Evolutionary conservation across 352 stramenopile species (phyloP).

Genomic region (Pythium insidiosum): DNA sequence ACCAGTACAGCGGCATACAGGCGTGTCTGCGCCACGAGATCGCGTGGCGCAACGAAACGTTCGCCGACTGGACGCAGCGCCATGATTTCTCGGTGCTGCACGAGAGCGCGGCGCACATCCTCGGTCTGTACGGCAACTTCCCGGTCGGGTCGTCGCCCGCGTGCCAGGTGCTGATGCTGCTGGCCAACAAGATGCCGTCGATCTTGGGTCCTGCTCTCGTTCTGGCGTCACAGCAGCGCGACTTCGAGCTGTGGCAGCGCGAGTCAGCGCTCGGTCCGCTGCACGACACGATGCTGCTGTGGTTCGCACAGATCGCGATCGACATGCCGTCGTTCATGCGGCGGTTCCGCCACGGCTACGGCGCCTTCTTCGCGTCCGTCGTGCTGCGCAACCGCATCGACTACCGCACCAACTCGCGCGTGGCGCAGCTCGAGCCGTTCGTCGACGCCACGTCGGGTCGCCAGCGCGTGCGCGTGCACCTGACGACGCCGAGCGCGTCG

Average conservation of each 20-base stretch:
- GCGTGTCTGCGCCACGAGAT: neutral
- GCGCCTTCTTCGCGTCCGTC: neutral
- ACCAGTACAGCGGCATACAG: conserved; percentile 3
- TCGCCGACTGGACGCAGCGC: neutral
- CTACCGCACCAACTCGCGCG: conserved; percentile 5
- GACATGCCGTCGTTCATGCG: conserved; percentile 1
- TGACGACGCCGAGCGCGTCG: neutral
- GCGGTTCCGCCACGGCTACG: conserved; percentile 4
- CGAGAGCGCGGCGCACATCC: neutral
- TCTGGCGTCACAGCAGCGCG: neutral
- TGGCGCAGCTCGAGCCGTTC: neutral
- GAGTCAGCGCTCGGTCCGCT: neutral
- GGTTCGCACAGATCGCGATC: neutral
- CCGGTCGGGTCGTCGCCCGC: neutral
- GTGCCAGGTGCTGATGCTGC: conserved; percentile 7
- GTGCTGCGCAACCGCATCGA: conserved; percentile 1
- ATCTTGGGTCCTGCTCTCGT: neutral
- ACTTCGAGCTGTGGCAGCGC: neutral
- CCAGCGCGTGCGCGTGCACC: neutral
- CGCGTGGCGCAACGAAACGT: neutral
- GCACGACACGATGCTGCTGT: neutral
- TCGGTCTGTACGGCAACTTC: conserved; percentile 4
- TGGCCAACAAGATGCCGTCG: conserved; percentile 10
- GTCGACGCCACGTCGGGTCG: neutral
- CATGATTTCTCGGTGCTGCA: neutral